Base-by-base conservation (phyloP, 2,329 filamentous ascomycete species). In the Cladorrhinum sp. region DNA sequence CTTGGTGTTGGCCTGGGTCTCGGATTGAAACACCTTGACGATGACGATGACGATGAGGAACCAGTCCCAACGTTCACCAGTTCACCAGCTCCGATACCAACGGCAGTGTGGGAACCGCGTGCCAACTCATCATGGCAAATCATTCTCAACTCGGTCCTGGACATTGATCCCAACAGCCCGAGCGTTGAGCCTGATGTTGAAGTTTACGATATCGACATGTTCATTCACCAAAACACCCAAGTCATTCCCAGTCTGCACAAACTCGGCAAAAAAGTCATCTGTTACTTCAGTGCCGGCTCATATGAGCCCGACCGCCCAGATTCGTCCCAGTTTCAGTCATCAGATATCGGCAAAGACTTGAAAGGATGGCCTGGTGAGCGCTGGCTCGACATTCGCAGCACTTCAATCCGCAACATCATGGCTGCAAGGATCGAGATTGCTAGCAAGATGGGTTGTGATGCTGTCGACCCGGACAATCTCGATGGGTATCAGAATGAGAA, bases 281-380 rank as follows among this genome's bases (percentile, higher is more conserved):
- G 89, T 76, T 92, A 92, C 74, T 91, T 91, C 75, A 88, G 85
- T 55, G 87, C 86, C 0, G 89, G 89, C 1, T 87, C 84, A 7
- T 90, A 82, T 66, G 89, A 92, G 72, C 70, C 84, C 55, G 84
- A 81, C 76, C 80, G 88, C 2, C 73, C 78, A 0, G 89, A 91
- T 69, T 78, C 79, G 18, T 69, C 68, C 27, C 67, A 81, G 4
- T 91, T 90, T 68, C 68, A 75, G 7, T 63, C 76, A 1, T 70
- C 73, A 0, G 88, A 90, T 65, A 70, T 85, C 48, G 88, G 88
- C 20, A 78, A 79, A 2, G 72, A 73, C 5, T 74, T 91, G 4
- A 77, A 84, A 10, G 87, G 83, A 3, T 91, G 89, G 88, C 77
- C 77, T 0, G 83, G 82, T 48, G 89, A 92, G 77, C 79, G 77